A percentile compares a stretch with the other conserved stretches of the same genome.
Evolutionary conservation across 345 rosid genomes (phyloP).

Genomic region (Litchi chinensis): DNA sequence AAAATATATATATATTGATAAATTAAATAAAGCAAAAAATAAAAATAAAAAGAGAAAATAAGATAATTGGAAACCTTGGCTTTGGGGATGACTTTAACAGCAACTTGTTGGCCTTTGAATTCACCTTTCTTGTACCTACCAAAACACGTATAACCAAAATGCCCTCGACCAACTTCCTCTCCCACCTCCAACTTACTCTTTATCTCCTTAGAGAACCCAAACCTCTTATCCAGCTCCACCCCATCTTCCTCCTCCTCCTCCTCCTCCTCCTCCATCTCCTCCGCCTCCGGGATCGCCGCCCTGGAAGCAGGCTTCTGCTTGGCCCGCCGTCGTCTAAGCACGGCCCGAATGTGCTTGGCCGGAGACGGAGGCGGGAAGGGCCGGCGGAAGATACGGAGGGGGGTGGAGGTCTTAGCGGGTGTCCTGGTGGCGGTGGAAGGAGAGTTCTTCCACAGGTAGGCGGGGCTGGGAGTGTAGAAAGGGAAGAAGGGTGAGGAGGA

Average conservation of each 20-base stretch:
- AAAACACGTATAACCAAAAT: slow-evolving; percentile 95
- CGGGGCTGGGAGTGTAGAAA: slow-evolving; percentile 69
- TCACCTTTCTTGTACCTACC: slow-evolving; percentile 93
- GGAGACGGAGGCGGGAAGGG: slow-evolving; percentile 95
- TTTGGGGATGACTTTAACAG: slow-evolving; percentile 93
- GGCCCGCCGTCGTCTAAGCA: slow-evolving; percentile 45
- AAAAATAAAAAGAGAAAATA: background rate
- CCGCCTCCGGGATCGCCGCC: slow-evolving; percentile 30
- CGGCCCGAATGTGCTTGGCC: slow-evolving; percentile 84
- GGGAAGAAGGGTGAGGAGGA: slow-evolving; percentile 54
- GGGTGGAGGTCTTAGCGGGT: slow-evolving; percentile 54
- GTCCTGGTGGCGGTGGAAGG: slow-evolving; percentile 29
- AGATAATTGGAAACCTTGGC: slow-evolving; percentile 61
- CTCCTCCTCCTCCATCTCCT: slow-evolving; percentile 44
- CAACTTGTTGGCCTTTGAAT: slow-evolving; percentile 80
- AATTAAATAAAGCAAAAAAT: background rate
- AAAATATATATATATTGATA: background rate
- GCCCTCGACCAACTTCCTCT: slow-evolving; percentile 95
- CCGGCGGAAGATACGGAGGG: slow-evolving; percentile 63
- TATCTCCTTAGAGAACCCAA: slow-evolving; percentile 84
- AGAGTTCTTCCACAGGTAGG: slow-evolving; percentile 59
- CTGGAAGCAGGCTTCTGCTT: slow-evolving; percentile 28
- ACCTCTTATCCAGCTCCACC: slow-evolving; percentile 79
- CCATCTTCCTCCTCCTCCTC: slow-evolving; percentile 42
- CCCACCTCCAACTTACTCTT: slow-evolving; percentile 66